Percentiles rank a stretch among this genome's conserved stretches.
These are phyloP conservation scores for Alternaria panax DNA, from an alignment of 2,329 filamentous ascomycete species.

Conservation along the genomic window DNA sequence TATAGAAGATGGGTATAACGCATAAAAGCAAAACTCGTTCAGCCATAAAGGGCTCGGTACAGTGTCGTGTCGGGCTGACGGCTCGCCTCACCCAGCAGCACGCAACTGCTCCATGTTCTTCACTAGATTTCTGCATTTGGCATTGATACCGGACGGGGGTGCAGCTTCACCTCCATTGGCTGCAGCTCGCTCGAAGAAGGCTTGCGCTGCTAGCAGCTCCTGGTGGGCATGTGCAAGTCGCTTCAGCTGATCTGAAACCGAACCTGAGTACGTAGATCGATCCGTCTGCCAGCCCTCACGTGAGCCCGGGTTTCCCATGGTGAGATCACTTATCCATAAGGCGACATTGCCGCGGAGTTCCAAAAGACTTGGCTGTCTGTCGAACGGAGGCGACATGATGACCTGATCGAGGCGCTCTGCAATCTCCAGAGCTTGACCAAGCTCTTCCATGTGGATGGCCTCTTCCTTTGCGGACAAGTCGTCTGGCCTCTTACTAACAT, in stretches of 20 bases:
- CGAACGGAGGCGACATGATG: conserved; percentile 74
- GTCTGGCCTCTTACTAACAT: conserved; percentile 12
- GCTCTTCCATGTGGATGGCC: conserved; percentile 59
- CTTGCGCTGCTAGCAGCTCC: conserved; percentile 33
- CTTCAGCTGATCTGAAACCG: conserved; percentile 17
- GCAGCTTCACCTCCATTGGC: conserved; percentile 28
- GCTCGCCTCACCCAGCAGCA: neutral
- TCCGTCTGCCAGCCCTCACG: conserved; percentile 29
- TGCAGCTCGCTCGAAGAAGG: conserved; percentile 33
- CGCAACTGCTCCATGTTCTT: conserved; percentile 4
- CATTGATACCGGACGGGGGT: conserved; percentile 27
- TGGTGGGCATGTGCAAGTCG: conserved; percentile 25
- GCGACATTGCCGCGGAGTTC: conserved; percentile 76
- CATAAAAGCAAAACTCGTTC: conserved; percentile 1
- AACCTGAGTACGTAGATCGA: conserved; percentile 1
- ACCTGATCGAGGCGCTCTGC: conserved; percentile 74
- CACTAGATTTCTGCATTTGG: conserved; percentile 17
- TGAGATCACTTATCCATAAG: conserved; percentile 77
- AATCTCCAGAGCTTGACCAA: conserved; percentile 68
- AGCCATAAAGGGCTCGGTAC: neutral
- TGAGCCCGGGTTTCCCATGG: conserved; percentile 44
- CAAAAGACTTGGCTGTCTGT: conserved; percentile 70
- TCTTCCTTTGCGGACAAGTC: conserved; percentile 28
- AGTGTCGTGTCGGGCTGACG: neutral
- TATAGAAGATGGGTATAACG: conserved; percentile 4